Percentiles rank a stretch among this genome's conserved stretches.
Conservation (phyloP, 2,329 filamentous ascomycete genomes). For the Curvularia hawaiiensis region DNA sequence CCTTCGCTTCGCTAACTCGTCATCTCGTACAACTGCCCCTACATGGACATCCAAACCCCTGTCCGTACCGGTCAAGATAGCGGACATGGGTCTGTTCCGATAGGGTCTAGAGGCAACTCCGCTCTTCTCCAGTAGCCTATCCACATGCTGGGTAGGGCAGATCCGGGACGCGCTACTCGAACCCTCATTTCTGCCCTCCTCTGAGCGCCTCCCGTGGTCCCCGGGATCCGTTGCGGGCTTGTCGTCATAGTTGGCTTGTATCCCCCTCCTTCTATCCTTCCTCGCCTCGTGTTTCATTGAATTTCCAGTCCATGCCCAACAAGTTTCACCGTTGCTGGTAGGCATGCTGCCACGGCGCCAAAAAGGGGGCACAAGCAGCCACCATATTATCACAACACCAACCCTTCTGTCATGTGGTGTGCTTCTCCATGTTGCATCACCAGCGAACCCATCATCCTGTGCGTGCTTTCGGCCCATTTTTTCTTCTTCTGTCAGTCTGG, state of each 20-base stretch:
- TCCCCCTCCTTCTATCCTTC: background rate
- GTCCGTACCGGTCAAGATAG: conserved; percentile 9
- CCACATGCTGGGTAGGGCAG: conserved; percentile 15
- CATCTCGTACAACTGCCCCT: conserved; percentile 3
- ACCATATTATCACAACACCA: background rate
- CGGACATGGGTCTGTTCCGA: conserved; percentile 6
- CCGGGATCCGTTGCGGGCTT: conserved; percentile 15
- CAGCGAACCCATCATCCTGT: background rate
- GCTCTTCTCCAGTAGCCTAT: conserved; percentile 24
- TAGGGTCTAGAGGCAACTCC: conserved; percentile 13
- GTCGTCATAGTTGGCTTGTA: conserved; percentile 4
- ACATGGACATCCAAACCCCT: conserved; percentile 6
- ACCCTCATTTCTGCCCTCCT: conserved; percentile 18
- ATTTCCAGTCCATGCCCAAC: background rate
- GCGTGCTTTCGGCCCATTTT: background rate
- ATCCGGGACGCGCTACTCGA: conserved; percentile 22
- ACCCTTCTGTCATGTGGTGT: background rate
- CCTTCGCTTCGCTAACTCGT: conserved; percentile 7
- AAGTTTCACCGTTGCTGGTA: conserved; percentile 4
- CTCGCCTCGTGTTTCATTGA: conserved; percentile 8
- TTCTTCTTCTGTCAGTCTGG: background rate
- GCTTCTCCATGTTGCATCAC: background rate
- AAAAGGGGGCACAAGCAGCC: background rate
- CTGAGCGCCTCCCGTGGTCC: conserved; percentile 15
- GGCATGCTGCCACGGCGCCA: background rate